Evolutionary conservation across 352 stramenopile species (phyloP), one percentile per base, ranked within the genome.

Genomic region (Thraustochytrium sp.): DNA sequence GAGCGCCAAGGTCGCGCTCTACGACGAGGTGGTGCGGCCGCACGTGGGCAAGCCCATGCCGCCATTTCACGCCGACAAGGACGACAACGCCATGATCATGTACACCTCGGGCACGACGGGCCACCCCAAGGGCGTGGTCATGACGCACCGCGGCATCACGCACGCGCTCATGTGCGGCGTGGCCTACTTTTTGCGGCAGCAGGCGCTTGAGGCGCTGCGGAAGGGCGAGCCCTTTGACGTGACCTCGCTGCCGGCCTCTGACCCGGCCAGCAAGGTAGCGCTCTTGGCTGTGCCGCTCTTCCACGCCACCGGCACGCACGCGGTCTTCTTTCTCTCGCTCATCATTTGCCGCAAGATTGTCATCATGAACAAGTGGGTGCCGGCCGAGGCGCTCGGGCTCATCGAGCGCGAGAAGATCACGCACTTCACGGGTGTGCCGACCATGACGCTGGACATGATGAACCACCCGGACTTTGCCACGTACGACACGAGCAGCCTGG

Each of bases 31-130:
- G 26, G 5, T 63, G 26, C 5, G 5, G 54, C 26, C 5, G 5
- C 5, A 21, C 21, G 5, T 5, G 5, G 54, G 54, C 11, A 34
- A 21, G 36, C 26, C 26, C 26, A 63, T 63, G 54, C 54, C 54
- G 26, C 5, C 54, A 21, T 63, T 63, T 38, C 54, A 5, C 36
- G 5, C 5, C 54, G 4, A 5, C 46, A 75, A 75, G 46, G 75
- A 84, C 23, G 90, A 94, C 56, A 85, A 92, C 26, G 89, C 89
- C n/a, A 93, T 90, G 63, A 85, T 94, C 80, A 93, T 90, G 85
- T 95, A 94, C 87, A 95, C 91, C 40, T 94, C 90, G 0, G 92
- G 91, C 26, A 95, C 92, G 42, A 95, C 91, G 36, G 91, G 92
- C 23, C 87, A 93, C 78, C 92, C 92, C 9, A 95, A 95, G 86